A percentile compares a stretch with the other conserved stretches of the same genome.
These are phyloP conservation scores for Lathyrus tuberosus DNA, from an alignment of 306 rosid species.

Conservation along the genomic window DNA sequence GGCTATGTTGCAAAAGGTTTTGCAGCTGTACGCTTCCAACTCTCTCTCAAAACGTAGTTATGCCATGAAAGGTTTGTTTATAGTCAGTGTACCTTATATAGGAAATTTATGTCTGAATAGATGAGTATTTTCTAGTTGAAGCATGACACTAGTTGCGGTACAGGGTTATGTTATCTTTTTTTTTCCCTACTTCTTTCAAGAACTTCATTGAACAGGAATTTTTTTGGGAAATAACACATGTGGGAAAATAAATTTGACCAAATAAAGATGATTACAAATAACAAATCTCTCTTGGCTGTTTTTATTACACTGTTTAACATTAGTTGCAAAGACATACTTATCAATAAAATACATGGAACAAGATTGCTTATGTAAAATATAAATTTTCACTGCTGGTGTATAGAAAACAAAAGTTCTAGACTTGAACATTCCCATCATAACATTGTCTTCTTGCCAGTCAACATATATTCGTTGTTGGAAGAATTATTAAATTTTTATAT, in stretches of 20 bases:
- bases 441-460: constrained; percentile 7
- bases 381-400: constrained; percentile 4
- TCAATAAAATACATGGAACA: constrained; percentile 2
- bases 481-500: constrained; percentile 10
- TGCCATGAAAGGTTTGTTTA: constrained; percentile 67
- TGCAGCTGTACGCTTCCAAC: constrained; percentile 87
- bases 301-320: neutral
- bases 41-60: constrained; percentile 86
- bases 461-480: constrained; percentile 29
- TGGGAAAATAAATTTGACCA: constrained; percentile 25
- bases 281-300: neutral
- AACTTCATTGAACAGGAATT: constrained; percentile 5
- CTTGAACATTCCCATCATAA: constrained; percentile 15
- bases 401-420: constrained; percentile 8
- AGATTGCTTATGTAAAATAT: constrained; percentile 12
- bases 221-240: neutral
- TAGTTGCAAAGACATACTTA: neutral
- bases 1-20: constrained; percentile 95
- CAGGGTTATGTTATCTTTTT: neutral
- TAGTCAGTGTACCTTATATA: constrained; percentile 7
- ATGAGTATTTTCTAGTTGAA: constrained; percentile 32
- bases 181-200: neutral
- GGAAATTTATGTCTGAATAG: constrained; percentile 22
- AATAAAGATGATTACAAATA: constrained; percentile 1
- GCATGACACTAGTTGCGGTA: neutral